phyloP scores from a whole-genome alignment of 768 basidiomycete species.

The Boletus bicolor region DNA sequence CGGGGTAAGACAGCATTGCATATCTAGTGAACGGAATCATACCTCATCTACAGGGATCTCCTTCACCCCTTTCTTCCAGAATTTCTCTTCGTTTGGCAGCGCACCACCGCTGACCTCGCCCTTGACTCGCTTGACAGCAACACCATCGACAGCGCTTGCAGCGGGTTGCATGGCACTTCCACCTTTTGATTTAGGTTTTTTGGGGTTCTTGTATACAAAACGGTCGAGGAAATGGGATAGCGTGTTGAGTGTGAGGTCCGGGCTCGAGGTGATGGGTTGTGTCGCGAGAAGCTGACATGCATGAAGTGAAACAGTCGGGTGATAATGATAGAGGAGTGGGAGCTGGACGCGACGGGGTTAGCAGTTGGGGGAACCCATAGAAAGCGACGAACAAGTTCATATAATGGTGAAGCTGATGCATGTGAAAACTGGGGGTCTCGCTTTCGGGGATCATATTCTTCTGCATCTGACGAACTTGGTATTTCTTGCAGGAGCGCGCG shows the following conservation, averaged over 20 bases:
- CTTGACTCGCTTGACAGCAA: slow-evolving; percentile 68
- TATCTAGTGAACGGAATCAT: slow-evolving; percentile 6
- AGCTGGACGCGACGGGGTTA: slow-evolving; percentile 41
- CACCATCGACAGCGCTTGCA: slow-evolving; percentile 57
- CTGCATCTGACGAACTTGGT: slow-evolving; percentile 27
- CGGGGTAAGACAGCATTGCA: background rate
- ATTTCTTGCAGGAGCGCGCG: slow-evolving; percentile 42
- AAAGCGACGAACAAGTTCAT: slow-evolving; percentile 73
- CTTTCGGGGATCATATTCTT: slow-evolving; percentile 79
- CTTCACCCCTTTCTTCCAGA: slow-evolving; percentile 63
- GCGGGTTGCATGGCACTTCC: slow-evolving; percentile 95
- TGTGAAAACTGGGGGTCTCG: slow-evolving; percentile 86
- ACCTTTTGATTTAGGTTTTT: slow-evolving; percentile 70
- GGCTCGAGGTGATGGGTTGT: slow-evolving; percentile 72
- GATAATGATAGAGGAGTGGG: slow-evolving; percentile 81
- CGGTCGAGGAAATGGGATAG: slow-evolving; percentile 94
- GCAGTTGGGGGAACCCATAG: background rate
- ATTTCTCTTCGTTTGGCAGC: slow-evolving; percentile 70
- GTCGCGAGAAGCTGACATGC: slow-evolving; percentile 75
- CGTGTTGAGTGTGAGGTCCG: slow-evolving; percentile 90
- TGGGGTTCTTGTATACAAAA: slow-evolving; percentile 96
- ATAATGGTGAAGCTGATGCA: slow-evolving; percentile 75
- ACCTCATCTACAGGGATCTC: slow-evolving; percentile 90
- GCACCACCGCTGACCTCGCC: slow-evolving; percentile 48
- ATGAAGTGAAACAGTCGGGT: slow-evolving; percentile 86